These are phyloP conservation scores for Rhodotorula sp. DNA, from an alignment of 1,284 basidiomycete species.

Conservation along the genomic window DNA sequence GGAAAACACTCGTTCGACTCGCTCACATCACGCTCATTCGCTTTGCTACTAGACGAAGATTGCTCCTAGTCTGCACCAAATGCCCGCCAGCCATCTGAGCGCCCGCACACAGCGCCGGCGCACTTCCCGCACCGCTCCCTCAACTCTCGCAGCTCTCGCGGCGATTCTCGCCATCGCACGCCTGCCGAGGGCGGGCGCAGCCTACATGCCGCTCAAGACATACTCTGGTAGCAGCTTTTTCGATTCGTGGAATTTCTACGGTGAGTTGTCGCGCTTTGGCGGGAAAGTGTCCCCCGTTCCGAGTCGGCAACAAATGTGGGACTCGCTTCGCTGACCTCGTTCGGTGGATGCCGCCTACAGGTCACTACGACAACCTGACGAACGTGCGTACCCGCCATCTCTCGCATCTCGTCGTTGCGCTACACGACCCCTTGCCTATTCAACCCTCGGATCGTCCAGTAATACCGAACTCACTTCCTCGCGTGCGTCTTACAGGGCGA, in stretches of 20 bases:
- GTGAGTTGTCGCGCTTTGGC: constrained; percentile 2
- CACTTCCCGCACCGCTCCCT: neutral
- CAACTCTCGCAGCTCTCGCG: neutral
- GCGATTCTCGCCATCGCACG: neutral
- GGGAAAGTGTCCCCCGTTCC: neutral
- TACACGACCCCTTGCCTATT: neutral
- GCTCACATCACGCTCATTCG: neutral
- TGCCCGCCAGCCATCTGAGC: neutral
- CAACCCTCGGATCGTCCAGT: neutral
- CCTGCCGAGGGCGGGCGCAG: neutral
- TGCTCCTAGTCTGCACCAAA: neutral
- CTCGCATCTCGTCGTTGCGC: too few relatives aligned
- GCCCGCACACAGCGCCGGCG: too few relatives aligned
- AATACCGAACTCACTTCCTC: neutral
- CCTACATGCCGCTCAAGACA: constrained; percentile 13
- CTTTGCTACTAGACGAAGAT: neutral
- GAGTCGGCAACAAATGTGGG: too few relatives aligned
- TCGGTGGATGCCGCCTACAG: neutral
- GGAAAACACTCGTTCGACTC: neutral
- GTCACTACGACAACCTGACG: constrained; percentile 35
- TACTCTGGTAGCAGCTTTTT: constrained; percentile 24
- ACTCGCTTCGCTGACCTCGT: neutral
- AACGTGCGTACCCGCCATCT: constrained; percentile 3
- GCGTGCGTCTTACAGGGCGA: constrained; percentile 13
- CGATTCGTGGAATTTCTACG: constrained; percentile 31